Conservation (phyloP, 148 eudicot species). For the Cornus kousa region DNA sequence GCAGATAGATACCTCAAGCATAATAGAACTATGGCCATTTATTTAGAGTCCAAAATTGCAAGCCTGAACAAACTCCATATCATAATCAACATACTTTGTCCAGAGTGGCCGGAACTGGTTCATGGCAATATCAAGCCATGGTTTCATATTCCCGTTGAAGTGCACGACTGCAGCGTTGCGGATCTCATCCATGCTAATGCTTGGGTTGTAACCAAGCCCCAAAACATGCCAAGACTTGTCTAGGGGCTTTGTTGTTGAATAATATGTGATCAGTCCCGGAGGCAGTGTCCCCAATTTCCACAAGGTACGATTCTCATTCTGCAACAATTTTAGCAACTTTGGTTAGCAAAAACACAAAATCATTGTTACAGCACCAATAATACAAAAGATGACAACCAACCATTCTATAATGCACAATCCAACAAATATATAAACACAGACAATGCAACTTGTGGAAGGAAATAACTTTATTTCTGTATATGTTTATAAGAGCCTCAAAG, state of each 20-base stretch:
- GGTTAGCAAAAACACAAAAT: neutral
- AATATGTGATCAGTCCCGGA: neutral
- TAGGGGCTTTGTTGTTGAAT: neutral
- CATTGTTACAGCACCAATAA: too few species aligned
- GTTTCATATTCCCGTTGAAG: conserved; percentile 24
- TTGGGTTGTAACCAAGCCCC: conserved; percentile 14
- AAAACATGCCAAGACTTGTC: neutral
- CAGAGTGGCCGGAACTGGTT: conserved; percentile 31
- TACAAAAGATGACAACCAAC: neutral
- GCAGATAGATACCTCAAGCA: neutral
- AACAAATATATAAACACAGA: too few species aligned
- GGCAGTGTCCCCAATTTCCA: neutral
- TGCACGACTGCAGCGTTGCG: conserved; percentile 35
- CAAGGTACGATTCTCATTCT: neutral
- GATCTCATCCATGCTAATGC: conserved; percentile 29
- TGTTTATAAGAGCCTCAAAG: neutral
- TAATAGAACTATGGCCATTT: neutral
- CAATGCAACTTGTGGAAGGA: neutral
- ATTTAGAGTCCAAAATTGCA: conserved; percentile 35
- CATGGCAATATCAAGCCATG: conserved; percentile 32
- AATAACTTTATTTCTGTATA: neutral
- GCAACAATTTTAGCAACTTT: neutral
- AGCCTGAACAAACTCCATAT: conserved; percentile 29
- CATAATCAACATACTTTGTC: conserved; percentile 39
- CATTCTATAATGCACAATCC: neutral